Conservation (phyloP, 306 rosid species). For the Vicia faba region DNA sequence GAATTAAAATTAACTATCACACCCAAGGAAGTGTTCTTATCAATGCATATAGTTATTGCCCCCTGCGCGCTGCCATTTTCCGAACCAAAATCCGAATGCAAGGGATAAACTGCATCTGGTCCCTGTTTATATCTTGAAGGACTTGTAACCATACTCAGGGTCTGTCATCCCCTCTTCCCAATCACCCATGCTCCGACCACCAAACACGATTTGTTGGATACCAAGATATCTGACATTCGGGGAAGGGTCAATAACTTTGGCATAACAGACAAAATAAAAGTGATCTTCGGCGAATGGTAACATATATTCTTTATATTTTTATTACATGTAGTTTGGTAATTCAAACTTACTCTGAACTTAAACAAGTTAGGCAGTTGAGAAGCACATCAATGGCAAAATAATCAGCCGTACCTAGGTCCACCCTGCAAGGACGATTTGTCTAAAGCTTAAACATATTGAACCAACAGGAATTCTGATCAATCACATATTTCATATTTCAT, state of each 20-base stretch:
- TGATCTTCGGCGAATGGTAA: background rate
- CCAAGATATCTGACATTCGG: slow-evolving; percentile 72
- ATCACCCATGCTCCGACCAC: slow-evolving; percentile 82
- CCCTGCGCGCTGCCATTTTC: background rate
- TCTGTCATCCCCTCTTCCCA: slow-evolving; percentile 96
- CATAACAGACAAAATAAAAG: slow-evolving; percentile 17
- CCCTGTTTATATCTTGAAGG: slow-evolving; percentile 64
- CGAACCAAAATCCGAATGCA: slow-evolving; percentile 17
- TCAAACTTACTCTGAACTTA: slow-evolving; percentile 82
- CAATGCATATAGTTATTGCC: slow-evolving; percentile 8
- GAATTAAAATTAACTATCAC: background rate
- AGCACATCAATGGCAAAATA: slow-evolving; percentile 83
- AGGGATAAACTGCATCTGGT: slow-evolving; percentile 13
- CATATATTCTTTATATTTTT: background rate
- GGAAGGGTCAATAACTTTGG: slow-evolving; percentile 18
- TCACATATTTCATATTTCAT: slow-evolving; percentile 14
- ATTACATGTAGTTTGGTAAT: slow-evolving; percentile 14
- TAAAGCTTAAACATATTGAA: slow-evolving; percentile 21
- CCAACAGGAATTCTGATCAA: slow-evolving; percentile 1
- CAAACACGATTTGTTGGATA: slow-evolving; percentile 82
- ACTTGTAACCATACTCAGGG: slow-evolving; percentile 80
- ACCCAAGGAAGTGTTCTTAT: background rate
- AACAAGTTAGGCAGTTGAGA: slow-evolving; percentile 80
- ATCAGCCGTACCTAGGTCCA: slow-evolving; percentile 88
- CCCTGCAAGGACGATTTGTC: slow-evolving; percentile 56